A percentile compares a stretch with the other conserved stretches of the same genome.
Conservation (phyloP, 192 early-diverging fungal genomes). For the Helicostylum pulchrum region DNA sequence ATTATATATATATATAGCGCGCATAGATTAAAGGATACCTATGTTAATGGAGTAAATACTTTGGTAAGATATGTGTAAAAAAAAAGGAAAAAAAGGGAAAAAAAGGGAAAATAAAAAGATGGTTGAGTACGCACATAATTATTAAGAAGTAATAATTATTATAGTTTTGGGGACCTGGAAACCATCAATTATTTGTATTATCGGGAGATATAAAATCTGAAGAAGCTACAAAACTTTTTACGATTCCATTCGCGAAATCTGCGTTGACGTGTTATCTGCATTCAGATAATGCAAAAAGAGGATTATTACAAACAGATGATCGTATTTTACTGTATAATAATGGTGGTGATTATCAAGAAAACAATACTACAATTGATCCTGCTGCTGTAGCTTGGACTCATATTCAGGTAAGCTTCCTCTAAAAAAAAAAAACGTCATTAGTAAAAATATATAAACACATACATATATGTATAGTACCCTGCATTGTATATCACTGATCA, state of each 20-base stretch:
- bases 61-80: slow-evolving; percentile 45
- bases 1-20: not conserved
- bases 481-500: slow-evolving; percentile 71
- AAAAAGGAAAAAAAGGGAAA: not conserved
- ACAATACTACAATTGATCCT: slow-evolving; percentile 58
- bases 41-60: slow-evolving; percentile 52
- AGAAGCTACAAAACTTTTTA: slow-evolving; percentile 37
- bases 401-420: slow-evolving; percentile 48
- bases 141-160: too few species aligned
- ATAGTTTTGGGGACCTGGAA: slow-evolving; percentile 74
- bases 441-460: not conserved
- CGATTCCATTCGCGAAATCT: slow-evolving; percentile 56
- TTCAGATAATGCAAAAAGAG: slow-evolving; percentile 52
- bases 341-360: slow-evolving; percentile 57
- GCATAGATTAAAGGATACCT: slow-evolving; percentile 47
- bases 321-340: slow-evolving; percentile 59
- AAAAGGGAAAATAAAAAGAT: not conserved
- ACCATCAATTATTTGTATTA: slow-evolving; percentile 65
- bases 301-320: slow-evolving; percentile 67
- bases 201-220: slow-evolving; percentile 30
- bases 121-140: too few species aligned
- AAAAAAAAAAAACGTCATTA: not conserved
- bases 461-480: slow-evolving; percentile 50
- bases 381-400: slow-evolving; percentile 72
- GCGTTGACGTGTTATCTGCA: slow-evolving; percentile 41